Evolutionary conservation across 2,329 filamentous ascomycete species (phyloP).

Genomic region (Colletotrichum simmondsii): DNA sequence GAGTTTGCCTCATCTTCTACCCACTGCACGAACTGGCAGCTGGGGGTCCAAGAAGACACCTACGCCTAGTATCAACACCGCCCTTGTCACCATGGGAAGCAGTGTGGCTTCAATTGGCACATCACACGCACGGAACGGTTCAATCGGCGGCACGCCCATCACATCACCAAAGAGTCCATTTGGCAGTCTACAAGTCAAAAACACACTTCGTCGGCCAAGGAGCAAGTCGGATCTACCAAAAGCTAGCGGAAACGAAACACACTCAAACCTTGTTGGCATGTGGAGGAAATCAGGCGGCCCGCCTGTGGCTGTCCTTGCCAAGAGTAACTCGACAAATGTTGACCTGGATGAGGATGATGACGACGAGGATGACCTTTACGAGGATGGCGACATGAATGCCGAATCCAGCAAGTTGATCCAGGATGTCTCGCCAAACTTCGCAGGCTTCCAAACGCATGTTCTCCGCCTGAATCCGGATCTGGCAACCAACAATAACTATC

Average conservation of each 20-base stretch:
- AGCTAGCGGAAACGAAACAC: conserved; percentile 41
- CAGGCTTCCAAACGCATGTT: conserved; percentile 82
- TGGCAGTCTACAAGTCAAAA: conserved; percentile 56
- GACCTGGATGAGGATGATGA: conserved; percentile 64
- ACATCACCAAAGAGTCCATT: conserved; percentile 66
- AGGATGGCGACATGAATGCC: conserved; percentile 71
- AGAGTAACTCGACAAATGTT: conserved; percentile 37
- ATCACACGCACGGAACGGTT: conserved; percentile 68
- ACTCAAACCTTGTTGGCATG: conserved; percentile 59
- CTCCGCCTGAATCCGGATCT: conserved; percentile 79
- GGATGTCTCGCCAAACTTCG: conserved; percentile 75
- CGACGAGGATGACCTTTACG: conserved; percentile 64
- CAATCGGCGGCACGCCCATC: conserved; percentile 65
- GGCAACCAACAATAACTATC: conserved; percentile 62
- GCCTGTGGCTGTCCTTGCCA: conserved; percentile 61
- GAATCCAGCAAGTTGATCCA: conserved; percentile 72
- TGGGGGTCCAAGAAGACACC: conserved; percentile 60
- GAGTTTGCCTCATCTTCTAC: conserved; percentile 57
- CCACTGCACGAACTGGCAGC: conserved; percentile 61
- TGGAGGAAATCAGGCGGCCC: conserved; percentile 65
- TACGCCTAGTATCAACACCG: conserved; percentile 68
- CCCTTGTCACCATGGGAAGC: conserved; percentile 65
- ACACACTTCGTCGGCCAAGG: conserved; percentile 62
- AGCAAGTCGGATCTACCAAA: conserved; percentile 66
- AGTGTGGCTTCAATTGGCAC: conserved; percentile 66